Evolutionary conservation across 2,329 filamentous ascomycete genomes (phyloP).

Genomic region (Apiospora hydei): DNA sequence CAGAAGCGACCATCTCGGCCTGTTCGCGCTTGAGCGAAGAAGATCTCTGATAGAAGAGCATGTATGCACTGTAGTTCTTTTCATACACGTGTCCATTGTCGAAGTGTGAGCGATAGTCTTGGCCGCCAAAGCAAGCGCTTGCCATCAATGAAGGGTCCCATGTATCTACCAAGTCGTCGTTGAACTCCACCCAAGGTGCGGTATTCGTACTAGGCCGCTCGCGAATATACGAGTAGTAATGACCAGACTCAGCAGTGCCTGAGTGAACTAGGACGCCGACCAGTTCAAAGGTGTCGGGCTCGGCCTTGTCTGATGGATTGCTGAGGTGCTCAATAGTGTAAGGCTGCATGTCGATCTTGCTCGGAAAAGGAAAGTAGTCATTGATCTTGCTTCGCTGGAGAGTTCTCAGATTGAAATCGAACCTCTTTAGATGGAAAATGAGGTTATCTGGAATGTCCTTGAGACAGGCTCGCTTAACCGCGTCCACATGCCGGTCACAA

Average conservation of each 20-base stretch:
- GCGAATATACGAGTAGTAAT: slow-evolving; percentile 96
- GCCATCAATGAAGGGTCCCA: slow-evolving; percentile 81
- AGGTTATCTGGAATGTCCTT: slow-evolving; percentile 93
- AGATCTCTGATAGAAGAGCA: slow-evolving; percentile 93
- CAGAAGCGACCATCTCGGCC: slow-evolving; percentile 49
- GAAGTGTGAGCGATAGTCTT: slow-evolving; percentile 60
- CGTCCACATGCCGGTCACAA: slow-evolving; percentile 88
- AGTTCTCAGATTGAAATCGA: slow-evolving; percentile 80
- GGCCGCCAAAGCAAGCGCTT: slow-evolving; percentile 80
- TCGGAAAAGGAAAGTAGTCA: slow-evolving; percentile 89
- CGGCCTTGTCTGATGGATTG: slow-evolving; percentile 59
- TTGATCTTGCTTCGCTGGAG: slow-evolving; percentile 92
- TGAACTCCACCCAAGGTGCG: slow-evolving; percentile 85
- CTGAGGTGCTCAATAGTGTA: slow-evolving; percentile 90
- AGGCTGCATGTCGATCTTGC: slow-evolving; percentile 82
- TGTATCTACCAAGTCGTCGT: slow-evolving; percentile 80
- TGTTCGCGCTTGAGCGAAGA: slow-evolving; percentile 67
- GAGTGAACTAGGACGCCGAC: slow-evolving; percentile 95
- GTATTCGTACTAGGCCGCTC: slow-evolving; percentile 69
- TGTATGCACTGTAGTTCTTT: slow-evolving; percentile 90
- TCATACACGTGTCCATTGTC: slow-evolving; percentile 60
- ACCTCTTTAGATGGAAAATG: slow-evolving; percentile 93
- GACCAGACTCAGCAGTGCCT: slow-evolving; percentile 90
- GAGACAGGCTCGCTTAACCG: slow-evolving; percentile 89
- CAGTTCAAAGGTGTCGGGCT: slow-evolving; percentile 85